Conservation (phyloP, 192 early-diverging fungal genomes). For the Coemansia sp. region DNA sequence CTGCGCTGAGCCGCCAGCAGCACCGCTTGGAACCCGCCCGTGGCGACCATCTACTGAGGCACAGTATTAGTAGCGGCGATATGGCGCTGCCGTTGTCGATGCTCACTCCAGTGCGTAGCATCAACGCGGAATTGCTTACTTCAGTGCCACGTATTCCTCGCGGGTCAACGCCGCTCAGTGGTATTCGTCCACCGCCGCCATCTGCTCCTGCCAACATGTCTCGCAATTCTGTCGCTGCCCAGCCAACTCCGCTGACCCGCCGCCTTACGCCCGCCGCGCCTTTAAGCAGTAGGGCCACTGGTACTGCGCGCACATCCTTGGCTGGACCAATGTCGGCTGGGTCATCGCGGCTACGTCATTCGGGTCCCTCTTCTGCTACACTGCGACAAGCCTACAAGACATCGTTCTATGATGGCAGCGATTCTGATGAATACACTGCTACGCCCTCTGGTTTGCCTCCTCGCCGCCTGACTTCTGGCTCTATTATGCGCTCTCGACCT, state of each 20-base stretch:
- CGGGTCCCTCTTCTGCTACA: not conserved
- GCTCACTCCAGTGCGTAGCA: not conserved
- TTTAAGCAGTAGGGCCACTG: not conserved
- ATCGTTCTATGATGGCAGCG: slow-evolving; percentile 8
- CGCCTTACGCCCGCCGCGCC: not conserved
- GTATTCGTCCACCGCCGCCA: not conserved
- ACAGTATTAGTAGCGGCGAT: slow-evolving; percentile 13
- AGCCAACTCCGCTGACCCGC: slow-evolving; percentile 4
- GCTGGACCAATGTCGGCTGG: not conserved
- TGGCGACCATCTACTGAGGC: not conserved
- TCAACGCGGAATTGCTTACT: not conserved
- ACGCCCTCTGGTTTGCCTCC: not conserved
- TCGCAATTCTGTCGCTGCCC: not conserved
- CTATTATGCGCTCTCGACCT: not conserved
- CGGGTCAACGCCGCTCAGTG: not conserved
- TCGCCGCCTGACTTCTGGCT: not conserved
- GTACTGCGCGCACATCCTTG: not conserved
- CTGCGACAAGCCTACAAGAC: not conserved
- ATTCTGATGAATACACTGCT: slow-evolving; percentile 12
- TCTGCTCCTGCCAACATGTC: not conserved
- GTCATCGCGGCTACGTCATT: not conserved
- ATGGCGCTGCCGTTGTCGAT: slow-evolving; percentile 16
- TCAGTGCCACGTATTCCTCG: not conserved
- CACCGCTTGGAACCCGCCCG: slow-evolving; percentile 29
- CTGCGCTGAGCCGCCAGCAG: slow-evolving; percentile 32